Evolutionary conservation across 2,329 filamentous ascomycete genomes (phyloP).

Genomic region (Cordyceps tenuipes): DNA sequence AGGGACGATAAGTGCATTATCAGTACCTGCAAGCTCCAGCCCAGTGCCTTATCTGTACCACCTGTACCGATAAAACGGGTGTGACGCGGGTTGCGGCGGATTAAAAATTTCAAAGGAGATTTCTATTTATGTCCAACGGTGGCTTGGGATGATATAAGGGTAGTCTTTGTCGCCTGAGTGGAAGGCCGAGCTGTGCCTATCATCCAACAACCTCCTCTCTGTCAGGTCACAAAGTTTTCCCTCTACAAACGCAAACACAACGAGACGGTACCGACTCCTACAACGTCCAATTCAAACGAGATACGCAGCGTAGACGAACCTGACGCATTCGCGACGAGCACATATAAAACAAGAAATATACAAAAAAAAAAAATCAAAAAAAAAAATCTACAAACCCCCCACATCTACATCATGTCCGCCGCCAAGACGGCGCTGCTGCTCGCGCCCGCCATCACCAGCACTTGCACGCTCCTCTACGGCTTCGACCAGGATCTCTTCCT

Average conservation of each 20-base stretch:
- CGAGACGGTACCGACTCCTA: neutral
- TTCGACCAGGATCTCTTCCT: conserved; percentile 37
- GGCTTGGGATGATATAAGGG: too few relatives aligned
- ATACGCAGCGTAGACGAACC: neutral
- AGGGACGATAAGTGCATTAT: neutral
- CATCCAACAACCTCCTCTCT: too few relatives aligned
- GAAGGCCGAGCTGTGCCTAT: too few relatives aligned
- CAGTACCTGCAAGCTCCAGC: too few relatives aligned
- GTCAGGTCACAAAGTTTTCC: neutral
- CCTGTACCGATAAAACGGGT: neutral
- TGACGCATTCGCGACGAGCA: neutral
- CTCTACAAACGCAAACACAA: neutral
- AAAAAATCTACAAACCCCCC: neutral
- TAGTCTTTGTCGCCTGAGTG: too few relatives aligned
- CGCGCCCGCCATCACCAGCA: conserved; percentile 38
- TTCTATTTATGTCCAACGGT: too few relatives aligned
- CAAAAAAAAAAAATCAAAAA: too few relatives aligned
- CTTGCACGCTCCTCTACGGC: conserved; percentile 36
- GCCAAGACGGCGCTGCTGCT: conserved; percentile 27
- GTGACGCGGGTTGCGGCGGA: neutral
- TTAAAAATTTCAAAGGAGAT: neutral
- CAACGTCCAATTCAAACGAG: neutral
- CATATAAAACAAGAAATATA: neutral
- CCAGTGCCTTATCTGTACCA: too few relatives aligned
- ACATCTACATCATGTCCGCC: neutral